Evolutionary conservation across 2,329 filamentous ascomycete species (phyloP).

Genomic region (Claviceps sorghi): DNA sequence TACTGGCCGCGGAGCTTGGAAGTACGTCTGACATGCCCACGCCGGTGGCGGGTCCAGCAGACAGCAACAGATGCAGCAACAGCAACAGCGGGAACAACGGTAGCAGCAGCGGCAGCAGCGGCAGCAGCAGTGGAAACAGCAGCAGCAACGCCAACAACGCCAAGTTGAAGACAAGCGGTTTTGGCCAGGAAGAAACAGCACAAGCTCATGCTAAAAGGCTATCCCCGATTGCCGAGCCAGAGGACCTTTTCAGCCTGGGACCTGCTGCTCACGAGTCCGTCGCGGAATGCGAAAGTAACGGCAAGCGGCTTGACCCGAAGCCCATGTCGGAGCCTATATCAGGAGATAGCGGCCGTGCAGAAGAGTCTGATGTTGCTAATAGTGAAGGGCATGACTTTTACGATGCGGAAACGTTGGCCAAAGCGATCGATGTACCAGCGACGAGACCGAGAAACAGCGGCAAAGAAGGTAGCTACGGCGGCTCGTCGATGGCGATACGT

Average conservation of each 20-base stretch:
- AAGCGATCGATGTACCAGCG: conserved; percentile 38
- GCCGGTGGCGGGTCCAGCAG: conserved; percentile 39
- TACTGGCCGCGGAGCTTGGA: conserved; percentile 41
- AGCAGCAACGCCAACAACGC: neutral
- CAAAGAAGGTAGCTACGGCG: conserved; percentile 14
- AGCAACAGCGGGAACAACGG: neutral
- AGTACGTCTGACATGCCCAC: conserved; percentile 50
- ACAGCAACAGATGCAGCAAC: conserved; percentile 14
- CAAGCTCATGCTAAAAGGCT: conserved; percentile 24
- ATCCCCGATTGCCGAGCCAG: conserved; percentile 35
- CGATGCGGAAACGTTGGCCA: conserved; percentile 38
- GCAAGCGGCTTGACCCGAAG: conserved; percentile 34
- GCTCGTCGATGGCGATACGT: conserved; percentile 24
- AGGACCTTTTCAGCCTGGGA: conserved; percentile 33
- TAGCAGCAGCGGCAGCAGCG: neutral
- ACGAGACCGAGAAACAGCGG: conserved; percentile 25
- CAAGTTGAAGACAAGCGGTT: neutral
- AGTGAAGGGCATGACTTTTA: conserved; percentile 54
- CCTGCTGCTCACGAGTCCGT: conserved; percentile 27
- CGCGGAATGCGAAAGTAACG: conserved; percentile 18
- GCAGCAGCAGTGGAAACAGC: neutral
- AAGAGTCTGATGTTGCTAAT: conserved; percentile 31
- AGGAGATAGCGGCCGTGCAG: conserved; percentile 31
- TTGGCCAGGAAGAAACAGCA: conserved; percentile 10
- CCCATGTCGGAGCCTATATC: conserved; percentile 29